A percentile compares a stretch with the other conserved stretches of the same genome.
Conservation (phyloP, 2,329 filamentous ascomycete genomes). For the Trichoderma asperellum region DNA sequence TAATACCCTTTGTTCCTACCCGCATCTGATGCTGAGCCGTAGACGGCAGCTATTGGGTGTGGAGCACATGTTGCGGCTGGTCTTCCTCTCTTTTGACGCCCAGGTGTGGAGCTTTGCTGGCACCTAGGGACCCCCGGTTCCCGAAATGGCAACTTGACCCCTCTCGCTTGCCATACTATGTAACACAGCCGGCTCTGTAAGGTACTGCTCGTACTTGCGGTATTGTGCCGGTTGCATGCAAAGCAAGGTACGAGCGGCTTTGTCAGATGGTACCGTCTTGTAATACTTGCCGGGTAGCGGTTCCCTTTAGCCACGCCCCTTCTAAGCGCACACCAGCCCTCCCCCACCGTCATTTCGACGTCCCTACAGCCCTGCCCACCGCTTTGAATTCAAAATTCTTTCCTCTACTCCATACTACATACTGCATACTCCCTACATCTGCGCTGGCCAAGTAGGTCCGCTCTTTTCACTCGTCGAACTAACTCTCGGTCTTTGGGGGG, state of each 20-base stretch:
- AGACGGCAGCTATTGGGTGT: neutral
- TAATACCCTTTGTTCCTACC: neutral
- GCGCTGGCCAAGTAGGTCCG: neutral
- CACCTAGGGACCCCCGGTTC: conserved; percentile 18
- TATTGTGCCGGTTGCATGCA: neutral
- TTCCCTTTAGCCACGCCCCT: neutral
- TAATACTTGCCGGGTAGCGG: neutral
- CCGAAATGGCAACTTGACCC: conserved; percentile 22
- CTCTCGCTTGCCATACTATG: neutral
- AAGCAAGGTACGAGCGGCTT: neutral
- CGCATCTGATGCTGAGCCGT: neutral
- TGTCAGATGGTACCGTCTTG: neutral
- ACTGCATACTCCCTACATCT: neutral
- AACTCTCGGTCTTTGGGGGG: neutral
- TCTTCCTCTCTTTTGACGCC: conserved; percentile 9
- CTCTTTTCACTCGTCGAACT: neutral
- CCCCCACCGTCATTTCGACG: neutral
- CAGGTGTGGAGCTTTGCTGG: neutral
- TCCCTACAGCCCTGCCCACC: neutral
- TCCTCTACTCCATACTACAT: neutral
- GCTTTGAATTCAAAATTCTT: neutral
- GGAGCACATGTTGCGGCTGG: neutral
- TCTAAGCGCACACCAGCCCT: neutral
- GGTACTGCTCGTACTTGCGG: neutral
- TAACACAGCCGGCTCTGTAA: neutral